Percentiles rank a stretch among this genome's conserved stretches.
phyloP scores from a whole-genome alignment of 2,329 filamentous ascomycete species.

The Fusarium sp. region DNA sequence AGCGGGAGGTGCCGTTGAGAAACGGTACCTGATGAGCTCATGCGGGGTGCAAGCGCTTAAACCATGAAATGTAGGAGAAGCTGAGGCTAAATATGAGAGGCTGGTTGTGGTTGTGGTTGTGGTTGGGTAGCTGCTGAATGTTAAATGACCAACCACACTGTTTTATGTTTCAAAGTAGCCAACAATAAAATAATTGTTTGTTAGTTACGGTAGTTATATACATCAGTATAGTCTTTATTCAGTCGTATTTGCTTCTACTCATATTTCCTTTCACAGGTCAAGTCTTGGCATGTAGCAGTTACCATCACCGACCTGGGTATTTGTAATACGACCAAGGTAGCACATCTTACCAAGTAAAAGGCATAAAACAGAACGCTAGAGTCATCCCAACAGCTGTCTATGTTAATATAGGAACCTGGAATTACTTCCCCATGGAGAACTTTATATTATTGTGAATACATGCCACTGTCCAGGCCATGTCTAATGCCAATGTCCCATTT shows the following conservation, averaged over 20 bases:
- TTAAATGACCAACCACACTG: conserved; percentile 2
- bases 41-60: conserved; percentile 25
- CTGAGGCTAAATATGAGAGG: conserved; percentile 23
- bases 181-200: background rate
- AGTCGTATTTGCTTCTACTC: background rate
- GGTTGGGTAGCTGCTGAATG: background rate
- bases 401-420: background rate
- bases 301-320: background rate
- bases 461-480: background rate
- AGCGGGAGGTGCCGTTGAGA: conserved; percentile 30
- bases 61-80: background rate
- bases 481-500: background rate
- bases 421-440: background rate
- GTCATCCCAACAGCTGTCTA: background rate
- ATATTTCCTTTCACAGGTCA: background rate
- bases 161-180: conserved; percentile 1
- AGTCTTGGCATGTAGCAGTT: background rate
- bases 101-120: conserved; percentile 1
- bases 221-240: background rate
- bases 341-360: too few species aligned
- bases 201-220: background rate
- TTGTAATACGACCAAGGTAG: background rate
- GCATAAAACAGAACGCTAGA: background rate
- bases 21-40: conserved; percentile 18
- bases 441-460: background rate